Percentiles rank a stretch among this genome's conserved stretches.
phyloP scores from a whole-genome alignment of 2,329 filamentous ascomycete species.

The Bertia moriformis region DNA sequence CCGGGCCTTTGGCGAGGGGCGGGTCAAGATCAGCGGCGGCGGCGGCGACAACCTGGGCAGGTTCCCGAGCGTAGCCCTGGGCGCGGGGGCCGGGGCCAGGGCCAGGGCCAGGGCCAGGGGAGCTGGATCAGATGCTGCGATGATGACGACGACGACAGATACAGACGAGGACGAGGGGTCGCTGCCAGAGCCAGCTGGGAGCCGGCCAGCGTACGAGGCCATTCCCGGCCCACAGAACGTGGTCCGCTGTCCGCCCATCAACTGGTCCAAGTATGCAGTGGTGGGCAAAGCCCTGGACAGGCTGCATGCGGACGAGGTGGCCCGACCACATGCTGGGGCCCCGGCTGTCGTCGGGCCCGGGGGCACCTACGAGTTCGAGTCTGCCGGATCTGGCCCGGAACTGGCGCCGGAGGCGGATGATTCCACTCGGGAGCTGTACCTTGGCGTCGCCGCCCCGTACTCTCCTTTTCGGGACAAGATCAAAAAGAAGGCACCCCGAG shows the following conservation, averaged over 20 bases:
- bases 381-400: no score
- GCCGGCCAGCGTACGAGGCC: slow-evolving; percentile 32
- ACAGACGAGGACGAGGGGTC: background rate
- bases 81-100: no score
- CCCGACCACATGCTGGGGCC: slow-evolving; percentile 41
- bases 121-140: background rate
- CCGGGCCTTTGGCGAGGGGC: slow-evolving; percentile 49
- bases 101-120: no score
- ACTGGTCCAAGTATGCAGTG: slow-evolving; percentile 91
- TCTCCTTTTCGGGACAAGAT: slow-evolving; percentile 35
- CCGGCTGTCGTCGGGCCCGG: slow-evolving; percentile 24
- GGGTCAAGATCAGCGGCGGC: slow-evolving; percentile 24
- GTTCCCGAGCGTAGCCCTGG: slow-evolving; percentile 7
- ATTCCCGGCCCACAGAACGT: slow-evolving; percentile 71
- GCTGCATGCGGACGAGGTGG: slow-evolving; percentile 66
- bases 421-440: slow-evolving; percentile 25
- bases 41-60: slow-evolving; percentile 19
- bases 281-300: slow-evolving; percentile 72
- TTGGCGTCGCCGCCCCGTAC: slow-evolving; percentile 41
- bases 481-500: slow-evolving; percentile 16
- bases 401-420: slow-evolving; percentile 19
- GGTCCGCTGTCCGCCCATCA: slow-evolving; percentile 74
- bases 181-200: slow-evolving; percentile 3
- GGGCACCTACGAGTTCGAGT: slow-evolving; percentile 34
- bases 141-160: background rate